These are phyloP conservation scores for Hortaea werneckii DNA, from an alignment of 2,329 filamentous ascomycete genomes.

Conservation along the genomic window DNA sequence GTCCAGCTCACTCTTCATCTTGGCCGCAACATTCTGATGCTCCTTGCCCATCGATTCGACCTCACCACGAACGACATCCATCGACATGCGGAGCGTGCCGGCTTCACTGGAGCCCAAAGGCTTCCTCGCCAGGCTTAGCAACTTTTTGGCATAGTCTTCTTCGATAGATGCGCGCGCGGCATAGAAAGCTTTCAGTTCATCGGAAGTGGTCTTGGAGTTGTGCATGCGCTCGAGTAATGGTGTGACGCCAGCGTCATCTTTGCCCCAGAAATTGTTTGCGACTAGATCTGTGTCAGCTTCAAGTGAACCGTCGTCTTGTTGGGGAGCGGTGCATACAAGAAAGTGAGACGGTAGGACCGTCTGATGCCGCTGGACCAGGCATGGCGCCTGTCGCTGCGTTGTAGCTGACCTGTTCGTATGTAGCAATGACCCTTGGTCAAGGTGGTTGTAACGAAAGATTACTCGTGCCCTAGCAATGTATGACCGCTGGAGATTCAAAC, in stretches of 20 bases:
- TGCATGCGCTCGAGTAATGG: slow-evolving; percentile 92
- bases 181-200: slow-evolving; percentile 90
- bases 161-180: slow-evolving; percentile 83
- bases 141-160: slow-evolving; percentile 88
- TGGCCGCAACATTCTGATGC: slow-evolving; percentile 76
- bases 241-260: slow-evolving; percentile 89
- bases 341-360: slow-evolving; percentile 27
- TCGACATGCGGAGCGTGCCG: slow-evolving; percentile 70
- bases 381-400: slow-evolving; percentile 14
- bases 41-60: slow-evolving; percentile 90
- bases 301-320: no score
- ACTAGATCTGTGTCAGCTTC: slow-evolving; percentile 46
- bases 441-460: background rate
- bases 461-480: background rate
- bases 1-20: slow-evolving; percentile 95
- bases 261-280: slow-evolving; percentile 99
- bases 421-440: background rate
- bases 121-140: slow-evolving; percentile 77
- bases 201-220: slow-evolving; percentile 84
- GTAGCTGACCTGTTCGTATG: background rate
- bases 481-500: background rate
- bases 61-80: slow-evolving; percentile 81
- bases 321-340: slow-evolving; percentile 19
- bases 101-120: slow-evolving; percentile 78
- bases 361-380: slow-evolving; percentile 23